These are phyloP conservation scores for Globisporangium polare DNA, from an alignment of 352 stramenopile genomes.

Conservation along the genomic window DNA sequence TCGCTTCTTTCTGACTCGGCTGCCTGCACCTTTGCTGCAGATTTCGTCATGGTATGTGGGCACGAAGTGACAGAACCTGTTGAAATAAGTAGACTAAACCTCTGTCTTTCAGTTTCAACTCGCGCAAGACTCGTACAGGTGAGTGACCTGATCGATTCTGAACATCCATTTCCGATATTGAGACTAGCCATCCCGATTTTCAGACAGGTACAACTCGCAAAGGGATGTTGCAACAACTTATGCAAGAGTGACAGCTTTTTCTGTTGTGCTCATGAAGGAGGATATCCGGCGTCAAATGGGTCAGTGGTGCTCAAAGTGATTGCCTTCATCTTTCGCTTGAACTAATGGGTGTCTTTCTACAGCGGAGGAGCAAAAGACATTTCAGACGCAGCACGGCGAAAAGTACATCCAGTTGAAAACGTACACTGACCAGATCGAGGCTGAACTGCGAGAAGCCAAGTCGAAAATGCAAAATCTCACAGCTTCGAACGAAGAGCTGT, in stretches of 20 bases:
- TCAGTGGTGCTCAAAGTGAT: conserved; percentile 14
- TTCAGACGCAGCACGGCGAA: conserved; percentile 76
- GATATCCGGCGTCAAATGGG: conserved; percentile 73
- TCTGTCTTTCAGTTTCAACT: conserved; percentile 62
- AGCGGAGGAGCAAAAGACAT: conserved; percentile 81
- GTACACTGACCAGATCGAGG: conserved; percentile 83
- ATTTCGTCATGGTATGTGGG: conserved; percentile 67
- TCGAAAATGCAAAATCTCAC: conserved; percentile 69
- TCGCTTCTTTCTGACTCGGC: background rate
- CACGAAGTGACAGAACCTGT: background rate
- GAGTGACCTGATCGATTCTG: background rate
- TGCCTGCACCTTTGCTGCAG: conserved; percentile 18
- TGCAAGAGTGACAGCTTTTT: background rate
- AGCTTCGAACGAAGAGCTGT: conserved; percentile 73
- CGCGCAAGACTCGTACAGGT: conserved; percentile 81
- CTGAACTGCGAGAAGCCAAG: conserved; percentile 76
- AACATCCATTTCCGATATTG: too few species aligned
- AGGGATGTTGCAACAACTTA: background rate
- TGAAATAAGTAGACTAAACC: background rate
- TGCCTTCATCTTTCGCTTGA: background rate
- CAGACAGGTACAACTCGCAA: conserved; percentile 40
- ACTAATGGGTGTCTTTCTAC: background rate
- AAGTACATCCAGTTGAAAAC: conserved; percentile 87
- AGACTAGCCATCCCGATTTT: conserved; percentile 9
- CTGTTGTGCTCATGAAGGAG: conserved; percentile 28